Evolutionary conservation across 768 basidiomycete species (phyloP).

Genomic region (Mycena haematopus): DNA sequence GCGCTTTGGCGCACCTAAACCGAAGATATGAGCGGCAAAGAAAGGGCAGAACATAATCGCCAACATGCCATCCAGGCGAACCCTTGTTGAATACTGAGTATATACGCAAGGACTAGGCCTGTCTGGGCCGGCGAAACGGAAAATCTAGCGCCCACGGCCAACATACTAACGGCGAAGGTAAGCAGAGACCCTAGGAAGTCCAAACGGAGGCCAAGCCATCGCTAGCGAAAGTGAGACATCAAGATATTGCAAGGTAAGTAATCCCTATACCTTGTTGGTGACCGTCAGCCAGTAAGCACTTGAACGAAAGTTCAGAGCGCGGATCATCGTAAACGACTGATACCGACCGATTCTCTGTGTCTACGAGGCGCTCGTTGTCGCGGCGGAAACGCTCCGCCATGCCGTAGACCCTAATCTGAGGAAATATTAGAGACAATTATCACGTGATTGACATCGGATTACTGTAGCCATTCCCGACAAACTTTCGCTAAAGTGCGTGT

Average conservation of each 20-base stretch:
- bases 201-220: conserved; percentile 91
- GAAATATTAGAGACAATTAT: not conserved
- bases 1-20: conserved; percentile 67
- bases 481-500: conserved; percentile 93
- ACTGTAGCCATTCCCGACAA: conserved; percentile 80
- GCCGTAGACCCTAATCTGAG: conserved; percentile 79
- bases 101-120: conserved; percentile 78
- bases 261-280: no score
- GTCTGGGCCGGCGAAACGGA: conserved; percentile 82
- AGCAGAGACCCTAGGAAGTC: conserved; percentile 79
- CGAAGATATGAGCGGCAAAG: conserved; percentile 1
- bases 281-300: conserved; percentile 90
- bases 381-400: conserved; percentile 75
- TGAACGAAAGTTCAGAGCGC: no score
- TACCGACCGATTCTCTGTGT: conserved; percentile 89
- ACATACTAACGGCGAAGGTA: conserved; percentile 79
- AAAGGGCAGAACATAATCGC: not conserved
- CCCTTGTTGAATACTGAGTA: conserved; percentile 79
- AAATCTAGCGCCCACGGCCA: conserved; percentile 77
- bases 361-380: conserved; percentile 78
- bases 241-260: no score
- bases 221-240: no score
- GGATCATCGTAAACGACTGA: no score
- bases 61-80: conserved; percentile 29
- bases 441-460: not conserved